Evolutionary conservation across 352 stramenopile species (phyloP).

Genomic region (Elongisporangium undulatum): DNA sequence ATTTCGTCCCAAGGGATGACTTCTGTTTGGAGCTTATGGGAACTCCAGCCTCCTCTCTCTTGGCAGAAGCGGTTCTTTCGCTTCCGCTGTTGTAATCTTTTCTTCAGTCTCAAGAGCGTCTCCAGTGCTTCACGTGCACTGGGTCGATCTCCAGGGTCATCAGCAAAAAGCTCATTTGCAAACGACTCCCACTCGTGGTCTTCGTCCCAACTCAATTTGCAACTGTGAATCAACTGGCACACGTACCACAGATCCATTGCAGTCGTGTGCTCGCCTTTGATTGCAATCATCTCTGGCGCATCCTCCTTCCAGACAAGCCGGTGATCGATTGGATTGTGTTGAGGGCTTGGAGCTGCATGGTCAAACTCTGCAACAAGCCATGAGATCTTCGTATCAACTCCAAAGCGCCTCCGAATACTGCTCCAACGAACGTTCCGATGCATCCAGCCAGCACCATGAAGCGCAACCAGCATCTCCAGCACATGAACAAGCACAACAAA

Average conservation of each 20-base stretch:
- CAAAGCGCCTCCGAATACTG: neutral
- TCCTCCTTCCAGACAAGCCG: neutral
- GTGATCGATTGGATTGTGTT: neutral
- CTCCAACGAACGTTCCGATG: neutral
- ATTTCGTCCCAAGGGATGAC: neutral
- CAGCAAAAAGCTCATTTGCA: neutral
- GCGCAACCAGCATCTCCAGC: too few relatives aligned
- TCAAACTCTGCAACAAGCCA: neutral
- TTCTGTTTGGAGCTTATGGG: neutral
- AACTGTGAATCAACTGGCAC: neutral
- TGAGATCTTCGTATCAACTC: too few relatives aligned
- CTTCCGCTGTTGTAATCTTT: neutral
- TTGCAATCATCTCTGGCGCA: too few relatives aligned
- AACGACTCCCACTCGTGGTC: neutral
- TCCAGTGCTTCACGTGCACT: neutral
- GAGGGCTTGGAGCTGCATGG: neutral
- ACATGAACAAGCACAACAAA: neutral
- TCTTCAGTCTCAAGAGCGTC: neutral
- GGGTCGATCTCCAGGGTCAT: neutral
- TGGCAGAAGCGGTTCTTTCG: constrained; percentile 2
- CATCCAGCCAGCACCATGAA: neutral
- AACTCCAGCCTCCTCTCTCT: too few relatives aligned
- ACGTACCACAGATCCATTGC: neutral
- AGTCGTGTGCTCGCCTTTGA: neutral
- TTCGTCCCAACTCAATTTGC: neutral